Conservation (phyloP, 2,329 filamentous ascomycete species). For the Neopestalotiopsis sp. region DNA sequence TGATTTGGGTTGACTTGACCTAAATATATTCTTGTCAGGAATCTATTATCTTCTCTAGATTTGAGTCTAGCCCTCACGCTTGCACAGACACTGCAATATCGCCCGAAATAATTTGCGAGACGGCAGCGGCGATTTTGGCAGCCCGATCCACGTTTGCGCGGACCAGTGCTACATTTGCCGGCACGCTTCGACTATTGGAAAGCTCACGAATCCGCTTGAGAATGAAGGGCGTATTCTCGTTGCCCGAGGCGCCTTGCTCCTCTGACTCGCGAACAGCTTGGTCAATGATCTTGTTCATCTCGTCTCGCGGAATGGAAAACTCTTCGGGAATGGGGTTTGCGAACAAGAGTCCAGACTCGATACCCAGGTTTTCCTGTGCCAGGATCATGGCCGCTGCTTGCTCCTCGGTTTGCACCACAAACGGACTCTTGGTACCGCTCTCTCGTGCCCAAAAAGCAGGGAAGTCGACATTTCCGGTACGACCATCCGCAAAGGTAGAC, state of each 20-base stretch:
- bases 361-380: constrained; percentile 73
- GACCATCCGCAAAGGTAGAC: constrained; percentile 86
- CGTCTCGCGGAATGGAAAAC: constrained; percentile 69
- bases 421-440: constrained; percentile 81
- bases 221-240: constrained; percentile 84
- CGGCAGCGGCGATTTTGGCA: constrained; percentile 57
- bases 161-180: constrained; percentile 72
- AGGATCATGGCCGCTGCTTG: constrained; percentile 91
- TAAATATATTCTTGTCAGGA: constrained; percentile 4
- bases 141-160: constrained; percentile 59
- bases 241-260: constrained; percentile 71
- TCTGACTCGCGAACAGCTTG: constrained; percentile 69
- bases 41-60: not conserved
- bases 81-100: constrained; percentile 27
- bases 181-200: constrained; percentile 72
- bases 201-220: constrained; percentile 79
- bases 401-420: constrained; percentile 72
- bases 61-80: constrained; percentile 32
- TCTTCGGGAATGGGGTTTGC: constrained; percentile 84
- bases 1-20: not conserved
- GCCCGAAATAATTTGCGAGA: constrained; percentile 49
- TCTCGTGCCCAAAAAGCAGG: constrained; percentile 93
- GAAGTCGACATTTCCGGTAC: constrained; percentile 76
- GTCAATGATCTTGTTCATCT: constrained; percentile 74
- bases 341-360: constrained; percentile 83